A percentile compares a stretch with the other conserved stretches of the same genome.
phyloP scores from a whole-genome alignment of 176 grass and related monocot genomes.

The Avena insularis region DNA sequence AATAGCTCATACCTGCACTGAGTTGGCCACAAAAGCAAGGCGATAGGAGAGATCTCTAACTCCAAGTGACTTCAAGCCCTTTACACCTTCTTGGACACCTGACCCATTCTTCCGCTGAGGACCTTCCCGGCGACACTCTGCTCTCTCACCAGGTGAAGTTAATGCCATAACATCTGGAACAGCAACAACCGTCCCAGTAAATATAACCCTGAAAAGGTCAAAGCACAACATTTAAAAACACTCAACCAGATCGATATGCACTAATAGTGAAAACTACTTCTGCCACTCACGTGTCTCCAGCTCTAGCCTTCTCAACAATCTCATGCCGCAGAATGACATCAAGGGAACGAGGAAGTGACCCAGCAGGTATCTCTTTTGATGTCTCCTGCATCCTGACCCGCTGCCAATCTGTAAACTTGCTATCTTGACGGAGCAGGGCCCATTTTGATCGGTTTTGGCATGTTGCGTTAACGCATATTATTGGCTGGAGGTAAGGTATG shows the following conservation, averaged over 20 bases:
- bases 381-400: conserved; percentile 92
- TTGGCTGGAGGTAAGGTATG: conserved; percentile 61
- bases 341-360: conserved; percentile 89
- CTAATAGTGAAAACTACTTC: background rate
- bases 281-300: conserved; percentile 85
- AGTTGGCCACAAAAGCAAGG: conserved; percentile 92
- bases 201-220: conserved; percentile 65
- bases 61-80: conserved; percentile 85
- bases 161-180: conserved; percentile 97
- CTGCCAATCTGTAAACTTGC: conserved; percentile 99
- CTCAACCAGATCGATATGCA: background rate
- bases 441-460: conserved; percentile 86
- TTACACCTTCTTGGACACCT: conserved; percentile 87
- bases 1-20: conserved; percentile 72
- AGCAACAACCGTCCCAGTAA: conserved; percentile 87
- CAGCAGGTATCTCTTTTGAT: conserved; percentile 96
- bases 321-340: conserved; percentile 96
- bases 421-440: conserved; percentile 95
- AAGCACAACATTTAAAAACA: conserved; percentile 16
- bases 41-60: conserved; percentile 97
- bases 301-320: conserved; percentile 98
- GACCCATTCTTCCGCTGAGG: conserved; percentile 75
- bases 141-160: conserved; percentile 96
- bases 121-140: conserved; percentile 88
- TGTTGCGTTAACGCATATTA: conserved; percentile 89